phyloP scores from a whole-genome alignment of 257 asterid genomes.

The Phtheirospermum japonicum region DNA sequence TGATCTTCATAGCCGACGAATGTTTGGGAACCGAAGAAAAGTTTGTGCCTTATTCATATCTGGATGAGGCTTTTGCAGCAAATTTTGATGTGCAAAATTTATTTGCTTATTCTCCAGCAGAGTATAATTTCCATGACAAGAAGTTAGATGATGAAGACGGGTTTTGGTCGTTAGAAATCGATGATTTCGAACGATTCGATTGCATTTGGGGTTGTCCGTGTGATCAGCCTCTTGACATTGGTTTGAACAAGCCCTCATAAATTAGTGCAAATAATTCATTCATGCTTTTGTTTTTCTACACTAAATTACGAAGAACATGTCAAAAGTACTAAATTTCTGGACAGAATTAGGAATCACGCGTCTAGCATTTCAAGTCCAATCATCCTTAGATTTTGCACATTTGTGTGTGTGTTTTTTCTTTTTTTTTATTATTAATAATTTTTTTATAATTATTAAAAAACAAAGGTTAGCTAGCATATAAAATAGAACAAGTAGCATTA shows the following conservation, averaged over 20 bases:
- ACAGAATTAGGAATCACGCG: background rate
- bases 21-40: slow-evolving; percentile 28
- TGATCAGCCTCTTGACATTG: slow-evolving; percentile 40
- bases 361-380: background rate
- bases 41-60: slow-evolving; percentile 5
- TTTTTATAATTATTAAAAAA: too few species aligned
- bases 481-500: too few species aligned
- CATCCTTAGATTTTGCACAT: background rate
- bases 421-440: too few species aligned
- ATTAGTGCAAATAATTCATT: background rate
- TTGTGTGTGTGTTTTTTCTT: too few species aligned
- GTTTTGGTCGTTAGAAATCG: slow-evolving; percentile 33
- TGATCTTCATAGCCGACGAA: slow-evolving; percentile 29
- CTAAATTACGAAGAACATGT: background rate
- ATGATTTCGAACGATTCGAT: slow-evolving; percentile 36
- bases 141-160: slow-evolving; percentile 26
- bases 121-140: background rate
- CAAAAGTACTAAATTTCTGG: background rate
- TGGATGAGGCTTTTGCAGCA: slow-evolving; percentile 9
- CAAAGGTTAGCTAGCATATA: too few species aligned
- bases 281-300: too few species aligned
- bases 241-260: slow-evolving; percentile 25
- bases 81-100: slow-evolving; percentile 17
- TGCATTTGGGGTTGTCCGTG: slow-evolving; percentile 41
- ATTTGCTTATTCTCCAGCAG: slow-evolving; percentile 15